Percentiles rank a stretch among this genome's conserved stretches.
Conservation (phyloP, 208 protist genomes). For the Novymonas esmeraldas region DNA sequence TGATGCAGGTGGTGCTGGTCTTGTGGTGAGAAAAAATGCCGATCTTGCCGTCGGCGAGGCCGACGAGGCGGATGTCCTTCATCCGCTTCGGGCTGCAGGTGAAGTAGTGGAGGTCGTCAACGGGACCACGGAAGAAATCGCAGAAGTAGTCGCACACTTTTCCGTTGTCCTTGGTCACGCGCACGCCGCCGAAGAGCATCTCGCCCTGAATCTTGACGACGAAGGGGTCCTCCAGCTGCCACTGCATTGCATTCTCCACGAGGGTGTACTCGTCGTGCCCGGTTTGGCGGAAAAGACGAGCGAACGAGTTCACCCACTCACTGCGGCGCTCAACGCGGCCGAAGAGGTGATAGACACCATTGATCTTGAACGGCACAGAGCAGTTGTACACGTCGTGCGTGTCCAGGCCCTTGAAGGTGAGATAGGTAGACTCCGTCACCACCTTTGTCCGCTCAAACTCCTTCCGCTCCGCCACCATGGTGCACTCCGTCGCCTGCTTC, state of each 20-base stretch:
- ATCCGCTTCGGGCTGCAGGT: conserved; percentile 58
- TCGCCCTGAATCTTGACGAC: conserved; percentile 52
- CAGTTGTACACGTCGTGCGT: conserved; percentile 70
- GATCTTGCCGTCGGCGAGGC: conserved; percentile 45
- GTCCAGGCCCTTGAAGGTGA: conserved; percentile 56
- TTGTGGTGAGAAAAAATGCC: conserved; percentile 68
- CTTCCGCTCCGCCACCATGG: conserved; percentile 38
- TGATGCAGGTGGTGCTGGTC: conserved; percentile 43
- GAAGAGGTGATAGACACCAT: conserved; percentile 48
- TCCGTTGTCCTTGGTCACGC: conserved; percentile 53
- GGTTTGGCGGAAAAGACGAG: conserved; percentile 50
- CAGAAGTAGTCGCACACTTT: conserved; percentile 53
- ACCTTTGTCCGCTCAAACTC: conserved; percentile 53
- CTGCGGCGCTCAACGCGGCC: conserved; percentile 51
- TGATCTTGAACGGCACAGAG: conserved; percentile 51
- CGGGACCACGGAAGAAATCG: conserved; percentile 51
- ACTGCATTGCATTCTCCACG: conserved; percentile 42
- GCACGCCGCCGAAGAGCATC: conserved; percentile 52
- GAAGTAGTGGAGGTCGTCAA: conserved; percentile 49
- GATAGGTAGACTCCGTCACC: conserved; percentile 31
- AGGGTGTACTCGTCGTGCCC: conserved; percentile 56
- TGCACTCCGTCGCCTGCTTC: conserved; percentile 35
- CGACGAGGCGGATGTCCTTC: conserved; percentile 67
- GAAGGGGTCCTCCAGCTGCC: conserved; percentile 59
- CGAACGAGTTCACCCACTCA: conserved; percentile 60